Conservation (phyloP, 2,329 filamentous ascomycete genomes). For the Cordyceps farinosa region DNA sequence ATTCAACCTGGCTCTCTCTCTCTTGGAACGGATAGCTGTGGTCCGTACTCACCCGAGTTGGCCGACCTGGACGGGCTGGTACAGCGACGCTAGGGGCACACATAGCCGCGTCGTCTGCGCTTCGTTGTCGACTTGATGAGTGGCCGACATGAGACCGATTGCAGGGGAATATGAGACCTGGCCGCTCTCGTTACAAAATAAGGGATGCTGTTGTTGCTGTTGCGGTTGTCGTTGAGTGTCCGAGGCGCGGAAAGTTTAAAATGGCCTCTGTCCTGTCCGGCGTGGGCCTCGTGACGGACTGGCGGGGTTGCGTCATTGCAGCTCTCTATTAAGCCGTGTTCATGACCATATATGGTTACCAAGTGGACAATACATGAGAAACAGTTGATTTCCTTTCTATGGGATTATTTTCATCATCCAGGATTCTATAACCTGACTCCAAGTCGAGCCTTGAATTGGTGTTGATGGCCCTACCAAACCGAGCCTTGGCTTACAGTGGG, state of each 20-base stretch:
- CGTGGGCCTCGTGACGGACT: not conserved
- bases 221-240: not conserved
- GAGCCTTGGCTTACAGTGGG: no score
- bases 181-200: not conserved
- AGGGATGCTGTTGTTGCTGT: not conserved
- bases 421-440: no score
- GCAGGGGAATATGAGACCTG: no score
- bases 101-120: conserved; percentile 38
- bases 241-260: not conserved
- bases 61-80: conserved; percentile 43
- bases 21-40: no score
- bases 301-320: conserved; percentile 14
- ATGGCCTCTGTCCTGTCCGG: not conserved
- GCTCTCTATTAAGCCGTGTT: not conserved
- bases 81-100: conserved; percentile 36
- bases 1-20: no score
- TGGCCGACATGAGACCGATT: not conserved
- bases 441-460: no score
- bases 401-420: no score
- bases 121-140: conserved; percentile 31
- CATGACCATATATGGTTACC: not conserved
- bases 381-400: no score
- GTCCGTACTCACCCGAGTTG: conserved; percentile 33
- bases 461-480: no score
- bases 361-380: no score